Evolutionary conservation across 202 grass and related monocot species (phyloP).

Genomic region (Panicum virgatum): DNA sequence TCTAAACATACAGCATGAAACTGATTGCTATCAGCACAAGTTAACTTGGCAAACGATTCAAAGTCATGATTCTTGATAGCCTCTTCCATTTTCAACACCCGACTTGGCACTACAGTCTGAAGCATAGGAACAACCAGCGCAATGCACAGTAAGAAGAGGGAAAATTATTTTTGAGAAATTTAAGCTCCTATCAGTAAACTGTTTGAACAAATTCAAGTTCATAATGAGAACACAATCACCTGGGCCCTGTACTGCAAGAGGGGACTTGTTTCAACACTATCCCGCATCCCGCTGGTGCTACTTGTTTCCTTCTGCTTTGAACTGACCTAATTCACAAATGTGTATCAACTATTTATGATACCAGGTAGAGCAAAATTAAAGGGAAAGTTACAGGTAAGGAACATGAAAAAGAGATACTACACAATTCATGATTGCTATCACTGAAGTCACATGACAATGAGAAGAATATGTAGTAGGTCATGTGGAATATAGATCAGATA

Average conservation of each 20-base stretch:
- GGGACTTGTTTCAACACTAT: slow-evolving; percentile 72
- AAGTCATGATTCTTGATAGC: slow-evolving; percentile 77
- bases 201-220: background rate
- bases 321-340: slow-evolving; percentile 68
- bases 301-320: slow-evolving; percentile 98
- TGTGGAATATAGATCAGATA: background rate
- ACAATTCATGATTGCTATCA: background rate
- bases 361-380: background rate
- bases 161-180: background rate
- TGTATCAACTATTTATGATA: background rate
- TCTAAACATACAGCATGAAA: slow-evolving; percentile 98
- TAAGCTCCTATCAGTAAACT: background rate
- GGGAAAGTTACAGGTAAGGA: background rate
- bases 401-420: background rate
- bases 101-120: slow-evolving; percentile 69
- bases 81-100: slow-evolving; percentile 81
- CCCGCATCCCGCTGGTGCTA: slow-evolving; percentile 88
- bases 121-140: slow-evolving; percentile 34
- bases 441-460: background rate
- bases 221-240: slow-evolving; percentile 46
- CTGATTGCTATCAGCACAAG: slow-evolving; percentile 94
- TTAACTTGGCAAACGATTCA: slow-evolving; percentile 77
- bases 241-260: slow-evolving; percentile 83
- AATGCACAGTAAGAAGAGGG: slow-evolving; percentile 15
- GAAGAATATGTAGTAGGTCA: background rate